These are phyloP conservation scores for Ustilago shanxiensis DNA, from an alignment of 1,284 basidiomycete genomes.

Conservation along the genomic window DNA sequence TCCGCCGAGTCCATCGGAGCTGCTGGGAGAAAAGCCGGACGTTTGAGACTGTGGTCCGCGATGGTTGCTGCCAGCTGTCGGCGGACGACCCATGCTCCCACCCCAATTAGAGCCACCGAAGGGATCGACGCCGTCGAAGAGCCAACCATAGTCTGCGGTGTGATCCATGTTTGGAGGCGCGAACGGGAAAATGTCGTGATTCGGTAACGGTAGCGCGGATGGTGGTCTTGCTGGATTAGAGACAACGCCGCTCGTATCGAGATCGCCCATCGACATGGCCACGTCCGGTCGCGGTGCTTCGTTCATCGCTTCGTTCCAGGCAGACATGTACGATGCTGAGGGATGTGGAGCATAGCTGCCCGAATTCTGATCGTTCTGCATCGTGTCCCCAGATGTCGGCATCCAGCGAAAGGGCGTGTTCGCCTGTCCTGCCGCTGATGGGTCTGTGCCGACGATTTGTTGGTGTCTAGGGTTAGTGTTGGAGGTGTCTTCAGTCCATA, in stretches of 20 bases:
- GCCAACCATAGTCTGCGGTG: conserved; percentile 57
- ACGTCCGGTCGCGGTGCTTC: conserved; percentile 17
- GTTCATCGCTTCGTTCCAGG: conserved; percentile 27
- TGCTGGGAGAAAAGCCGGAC: conserved; percentile 50
- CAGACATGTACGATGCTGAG: conserved; percentile 37
- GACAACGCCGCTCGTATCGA: conserved; percentile 23
- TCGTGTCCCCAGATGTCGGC: conserved; percentile 12
- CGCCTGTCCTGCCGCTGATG: conserved; percentile 1
- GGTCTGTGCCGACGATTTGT: not conserved
- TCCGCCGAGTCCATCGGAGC: conserved; percentile 46
- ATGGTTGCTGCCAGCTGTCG: conserved; percentile 28
- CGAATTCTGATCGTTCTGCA: conserved; percentile 10
- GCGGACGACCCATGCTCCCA: conserved; percentile 23
- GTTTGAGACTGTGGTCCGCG: conserved; percentile 44
- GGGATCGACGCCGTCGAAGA: conserved; percentile 57
- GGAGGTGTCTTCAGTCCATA: conserved; percentile 16
- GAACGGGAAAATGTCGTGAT: conserved; percentile 55
- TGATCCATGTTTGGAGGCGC: conserved; percentile 48
- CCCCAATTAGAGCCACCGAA: conserved; percentile 45
- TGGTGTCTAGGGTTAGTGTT: conserved; percentile 13
- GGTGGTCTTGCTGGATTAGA: conserved; percentile 6
- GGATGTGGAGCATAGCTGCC: conserved; percentile 50
- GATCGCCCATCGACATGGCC: conserved; percentile 26
- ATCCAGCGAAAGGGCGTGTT: conserved; percentile 34
- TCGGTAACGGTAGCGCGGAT: conserved; percentile 28